Evolutionary conservation across 1,284 basidiomycete species (phyloP), one percentile per base, ranked within the genome.

Genomic region (Pterulicium gracile): DNA sequence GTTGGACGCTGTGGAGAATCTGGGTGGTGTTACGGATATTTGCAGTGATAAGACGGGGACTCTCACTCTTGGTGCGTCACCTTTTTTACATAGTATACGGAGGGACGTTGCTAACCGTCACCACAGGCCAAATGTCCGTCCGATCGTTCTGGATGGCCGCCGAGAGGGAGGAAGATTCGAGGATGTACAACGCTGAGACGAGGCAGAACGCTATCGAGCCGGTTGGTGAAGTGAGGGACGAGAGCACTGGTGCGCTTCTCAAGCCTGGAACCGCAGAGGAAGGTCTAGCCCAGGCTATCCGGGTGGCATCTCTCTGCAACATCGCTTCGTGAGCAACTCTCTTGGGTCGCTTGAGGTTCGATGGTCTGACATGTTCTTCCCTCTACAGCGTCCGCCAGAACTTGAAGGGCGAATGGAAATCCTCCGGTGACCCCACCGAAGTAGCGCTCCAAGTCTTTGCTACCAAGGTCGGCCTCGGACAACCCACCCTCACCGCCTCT

Each of bases 11-110:
- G 65, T 81, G 45, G 79, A 81, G 53, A 75, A 72, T n/a, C 61
- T 81, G n/a, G 72, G 71, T 1, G 70, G 72, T 35, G 73, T 79
- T 3, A 73, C 77, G 43, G 73, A 78, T 55, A 72, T 80, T 48
- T 81, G 77, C 57, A 76, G 71, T 15, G 77, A 80, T 60, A 80
- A 79, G 62, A 80, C 78, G 1, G 79, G 79, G 20, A 81, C 79
- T 0, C 61, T 81, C n/a, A 81, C 79, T 0, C 64, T 64, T 12
- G 63, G 63, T 63, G 36, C 27, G 52, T 51, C 24, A 18, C 41
- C 13, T 40, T 42, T 19, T 32, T n/a, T 32, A n/a, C 27, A n/a
- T n/a, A n/a, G n/a, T n/a, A n/a, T n/a, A n/a, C n/a, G n/a, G n/a
- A n/a, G n/a, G n/a, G n/a, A n/a, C n/a, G n/a, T n/a, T n/a, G n/a